Conservation (phyloP, 768 basidiomycete species). For the Nidularia pulvinata region DNA sequence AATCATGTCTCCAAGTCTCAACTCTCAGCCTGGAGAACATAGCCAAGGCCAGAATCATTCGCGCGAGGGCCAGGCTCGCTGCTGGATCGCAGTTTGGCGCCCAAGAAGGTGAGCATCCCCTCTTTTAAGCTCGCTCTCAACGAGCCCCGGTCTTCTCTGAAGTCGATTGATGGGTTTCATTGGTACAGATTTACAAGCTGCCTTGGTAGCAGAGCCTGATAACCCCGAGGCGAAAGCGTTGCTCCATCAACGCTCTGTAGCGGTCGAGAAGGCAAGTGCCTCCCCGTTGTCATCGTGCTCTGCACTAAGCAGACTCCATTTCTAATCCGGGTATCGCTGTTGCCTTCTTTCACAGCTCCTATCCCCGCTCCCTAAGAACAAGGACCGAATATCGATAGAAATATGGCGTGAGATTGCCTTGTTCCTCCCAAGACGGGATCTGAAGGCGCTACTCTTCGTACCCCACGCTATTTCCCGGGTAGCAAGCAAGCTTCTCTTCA, state of each 20-base stretch:
- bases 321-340: not conserved
- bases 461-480: slow-evolving; percentile 69
- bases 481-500: slow-evolving; percentile 67
- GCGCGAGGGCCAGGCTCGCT: slow-evolving; percentile 66
- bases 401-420: slow-evolving; percentile 72
- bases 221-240: slow-evolving; percentile 68
- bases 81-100: slow-evolving; percentile 61
- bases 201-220: slow-evolving; percentile 62
- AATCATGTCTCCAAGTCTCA: slow-evolving; percentile 63
- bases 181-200: slow-evolving; percentile 62
- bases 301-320: not conserved
- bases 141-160: not conserved
- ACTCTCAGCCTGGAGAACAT: slow-evolving; percentile 48
- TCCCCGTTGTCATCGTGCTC: no score
- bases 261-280: slow-evolving; percentile 52
- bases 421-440: slow-evolving; percentile 62
- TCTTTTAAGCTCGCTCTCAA: slow-evolving; percentile 1
- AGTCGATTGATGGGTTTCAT: not conserved
- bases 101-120: slow-evolving; percentile 51
- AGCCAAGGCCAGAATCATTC: slow-evolving; percentile 61
- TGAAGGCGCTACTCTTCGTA: slow-evolving; percentile 62
- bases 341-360: slow-evolving; percentile 22
- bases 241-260: slow-evolving; percentile 52
- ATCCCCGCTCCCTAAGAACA: slow-evolving; percentile 37
- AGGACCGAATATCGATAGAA: slow-evolving; percentile 62